phyloP scores from a whole-genome alignment of 1,284 basidiomycete species.

The Tylopilus orsonianus region DNA sequence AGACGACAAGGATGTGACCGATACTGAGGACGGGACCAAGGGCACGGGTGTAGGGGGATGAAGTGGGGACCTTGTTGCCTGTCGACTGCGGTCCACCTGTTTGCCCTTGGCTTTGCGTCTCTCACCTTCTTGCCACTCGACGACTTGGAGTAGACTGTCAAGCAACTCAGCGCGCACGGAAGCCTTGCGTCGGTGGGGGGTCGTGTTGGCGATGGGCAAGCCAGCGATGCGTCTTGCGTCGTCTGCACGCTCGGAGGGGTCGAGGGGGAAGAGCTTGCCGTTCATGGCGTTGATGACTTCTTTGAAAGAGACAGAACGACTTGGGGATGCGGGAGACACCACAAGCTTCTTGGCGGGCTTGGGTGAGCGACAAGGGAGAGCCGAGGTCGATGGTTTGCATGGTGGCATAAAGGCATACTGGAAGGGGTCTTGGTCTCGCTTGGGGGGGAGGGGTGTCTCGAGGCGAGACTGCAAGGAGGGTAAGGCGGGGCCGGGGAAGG shows the following conservation, averaged over 20 bases:
- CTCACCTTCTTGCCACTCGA: conserved; percentile 41
- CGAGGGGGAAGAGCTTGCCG: conserved; percentile 55
- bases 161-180: conserved; percentile 43
- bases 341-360: conserved; percentile 15
- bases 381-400: conserved; percentile 11
- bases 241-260: conserved; percentile 38
- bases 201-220: conserved; percentile 19
- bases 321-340: conserved; percentile 4
- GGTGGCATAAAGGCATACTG: conserved; percentile 32
- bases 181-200: conserved; percentile 20
- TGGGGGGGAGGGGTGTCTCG: conserved; percentile 8
- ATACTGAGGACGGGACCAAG: conserved; percentile 31
- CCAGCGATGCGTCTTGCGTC: conserved; percentile 29
- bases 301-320: conserved; percentile 46
- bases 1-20: conserved; percentile 32
- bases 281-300: conserved; percentile 60
- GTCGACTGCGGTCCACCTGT: conserved; percentile 20
- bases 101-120: conserved; percentile 38
- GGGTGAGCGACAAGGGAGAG: conserved; percentile 6
- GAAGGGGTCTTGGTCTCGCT: conserved; percentile 26
- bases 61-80: conserved; percentile 22
- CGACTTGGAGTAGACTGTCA: conserved; percentile 46
- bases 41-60: conserved; percentile 35
- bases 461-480: conserved; percentile 17
- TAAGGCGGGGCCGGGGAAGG: conserved; percentile 8